Conservation (phyloP, 2,329 filamentous ascomycete species). For the Sphaerulina populicola region DNA sequence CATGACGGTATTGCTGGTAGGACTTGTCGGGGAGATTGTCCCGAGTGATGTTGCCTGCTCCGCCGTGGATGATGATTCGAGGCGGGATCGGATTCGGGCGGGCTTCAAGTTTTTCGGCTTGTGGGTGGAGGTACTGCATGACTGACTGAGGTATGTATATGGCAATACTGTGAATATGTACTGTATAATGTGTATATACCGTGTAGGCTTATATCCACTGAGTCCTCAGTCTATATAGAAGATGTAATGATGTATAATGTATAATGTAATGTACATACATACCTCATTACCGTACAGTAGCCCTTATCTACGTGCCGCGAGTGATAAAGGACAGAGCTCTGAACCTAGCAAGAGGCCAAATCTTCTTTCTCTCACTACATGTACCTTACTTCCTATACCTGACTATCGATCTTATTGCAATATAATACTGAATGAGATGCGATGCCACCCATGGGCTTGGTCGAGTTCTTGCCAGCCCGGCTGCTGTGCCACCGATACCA, state of each 20-base stretch:
- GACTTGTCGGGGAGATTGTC: slow-evolving; percentile 32
- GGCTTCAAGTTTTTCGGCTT: slow-evolving; percentile 19
- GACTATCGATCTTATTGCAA: background rate
- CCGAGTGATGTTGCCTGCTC: slow-evolving; percentile 42
- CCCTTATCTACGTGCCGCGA: too few relatives aligned
- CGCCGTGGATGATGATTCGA: slow-evolving; percentile 44
- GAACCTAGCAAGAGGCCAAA: too few relatives aligned
- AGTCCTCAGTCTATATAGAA: too few relatives aligned
- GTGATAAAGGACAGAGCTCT: too few relatives aligned
- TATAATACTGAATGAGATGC: slow-evolving; percentile 2
- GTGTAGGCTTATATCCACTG: too few relatives aligned
- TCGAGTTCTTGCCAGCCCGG: background rate
- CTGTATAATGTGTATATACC: too few relatives aligned
- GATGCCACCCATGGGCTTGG: background rate
- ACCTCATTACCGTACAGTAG: too few relatives aligned
- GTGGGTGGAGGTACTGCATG: slow-evolving; percentile 13
- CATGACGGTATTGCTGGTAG: slow-evolving; percentile 34
- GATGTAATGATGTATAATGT: too few relatives aligned
- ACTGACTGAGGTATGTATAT: background rate
- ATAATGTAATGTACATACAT: too few relatives aligned
- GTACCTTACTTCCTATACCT: too few relatives aligned
- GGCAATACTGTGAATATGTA: too few relatives aligned
- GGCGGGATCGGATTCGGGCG: slow-evolving; percentile 29
- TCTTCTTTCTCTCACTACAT: too few relatives aligned
- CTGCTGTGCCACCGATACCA: slow-evolving; percentile 24